Conservation (phyloP, 2,329 filamentous ascomycete genomes). For the Nothophoma quercina region DNA sequence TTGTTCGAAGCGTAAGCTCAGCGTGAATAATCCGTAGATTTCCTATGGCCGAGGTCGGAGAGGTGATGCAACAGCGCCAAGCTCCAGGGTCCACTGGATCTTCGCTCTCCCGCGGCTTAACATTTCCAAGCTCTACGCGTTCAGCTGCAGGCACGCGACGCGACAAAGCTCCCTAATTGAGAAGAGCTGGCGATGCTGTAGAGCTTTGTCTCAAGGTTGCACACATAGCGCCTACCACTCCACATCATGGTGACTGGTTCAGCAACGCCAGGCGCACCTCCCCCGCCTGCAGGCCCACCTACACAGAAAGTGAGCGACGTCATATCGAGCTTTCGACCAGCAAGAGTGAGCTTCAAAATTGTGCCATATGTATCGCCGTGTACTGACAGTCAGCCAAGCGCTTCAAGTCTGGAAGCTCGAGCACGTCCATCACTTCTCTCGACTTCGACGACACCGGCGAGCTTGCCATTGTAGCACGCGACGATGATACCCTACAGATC, state of each 20-base stretch:
- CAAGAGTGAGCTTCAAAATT: conserved; percentile 66
- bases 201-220: neutral
- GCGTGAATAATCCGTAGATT: conserved; percentile 15
- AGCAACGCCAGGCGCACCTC: conserved; percentile 43
- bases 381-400: conserved; percentile 42
- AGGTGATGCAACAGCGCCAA: conserved; percentile 14
- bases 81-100: conserved; percentile 12
- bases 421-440: conserved; percentile 80
- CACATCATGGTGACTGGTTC: conserved; percentile 44
- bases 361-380: neutral
- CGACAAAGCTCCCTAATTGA: neutral
- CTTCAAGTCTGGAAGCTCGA: conserved; percentile 56
- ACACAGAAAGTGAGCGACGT: conserved; percentile 75
- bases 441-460: conserved; percentile 97
- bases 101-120: conserved; percentile 19
- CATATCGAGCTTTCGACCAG: conserved; percentile 78
- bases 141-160: conserved; percentile 11
- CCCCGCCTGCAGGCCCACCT: conserved; percentile 45
- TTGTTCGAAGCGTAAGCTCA: conserved; percentile 1
- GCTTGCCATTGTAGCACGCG: conserved; percentile 86
- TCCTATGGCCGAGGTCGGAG: conserved; percentile 19
- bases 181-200: neutral
- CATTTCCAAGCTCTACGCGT: conserved; percentile 13
- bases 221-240: neutral
- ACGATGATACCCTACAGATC: conserved; percentile 94